Evolutionary conservation across 2,329 filamentous ascomycete genomes (phyloP), one percentile per base, ranked within the genome.

Genomic region (Xylariomycetidae sp.): DNA sequence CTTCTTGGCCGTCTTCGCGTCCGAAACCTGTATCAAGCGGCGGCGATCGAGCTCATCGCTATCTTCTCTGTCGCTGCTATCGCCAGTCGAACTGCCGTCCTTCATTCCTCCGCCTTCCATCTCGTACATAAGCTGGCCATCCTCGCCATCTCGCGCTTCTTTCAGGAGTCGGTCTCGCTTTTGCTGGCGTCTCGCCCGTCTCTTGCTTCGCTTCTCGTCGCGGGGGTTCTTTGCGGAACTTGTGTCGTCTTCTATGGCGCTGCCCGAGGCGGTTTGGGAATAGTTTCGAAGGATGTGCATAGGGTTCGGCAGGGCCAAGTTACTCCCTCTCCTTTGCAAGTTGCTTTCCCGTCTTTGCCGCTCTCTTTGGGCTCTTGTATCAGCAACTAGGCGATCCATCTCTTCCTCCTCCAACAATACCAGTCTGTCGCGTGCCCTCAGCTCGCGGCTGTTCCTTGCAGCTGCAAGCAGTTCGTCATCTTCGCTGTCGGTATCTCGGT

Each of bases 361-460:
- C 37, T 70, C 61, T 42, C 69, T 59, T 31, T 60, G 58, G 22
- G 59, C 57, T 33, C 75, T 64, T 29, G 67, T 69, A 36, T 72
- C 64, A 27, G 67, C 69, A 15, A 83, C 71, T 28, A 83, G 59
- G 33, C 69, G 69, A 45, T 84, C 77, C 28, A 75, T 65, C 57
- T 85, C 81, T 40, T 89, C 85, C 57, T 89, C 84, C 45, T 88
- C 84, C 48, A 85, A 71, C 46, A 90, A 61, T 0, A 90, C 79
- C 26, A 77, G 70, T 27, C 78, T 69, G 54, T 88, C 84, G 58
- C 84, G 78, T 20, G 77, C 74, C 23, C 78, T 74, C 36, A 88
- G 67, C 56, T 88, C 84, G 35, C 74, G 66, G 51, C 80, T 85
- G 44, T 79, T 85, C 30, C 82, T 74, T 22, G 79, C 79, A 6